Base-by-base conservation (phyloP, 345 rosid species). In the Anacardium occidentale region DNA sequence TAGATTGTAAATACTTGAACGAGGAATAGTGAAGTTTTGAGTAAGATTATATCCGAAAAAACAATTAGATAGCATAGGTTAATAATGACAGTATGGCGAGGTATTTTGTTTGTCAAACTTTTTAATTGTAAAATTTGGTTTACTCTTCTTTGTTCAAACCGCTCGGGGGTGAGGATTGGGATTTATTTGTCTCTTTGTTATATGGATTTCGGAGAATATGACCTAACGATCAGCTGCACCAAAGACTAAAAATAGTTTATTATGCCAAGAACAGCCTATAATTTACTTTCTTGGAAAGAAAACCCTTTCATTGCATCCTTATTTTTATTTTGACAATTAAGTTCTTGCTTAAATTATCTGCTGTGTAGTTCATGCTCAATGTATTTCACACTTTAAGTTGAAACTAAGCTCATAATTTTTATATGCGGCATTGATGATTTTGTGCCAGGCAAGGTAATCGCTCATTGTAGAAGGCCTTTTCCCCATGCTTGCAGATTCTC, bases 401-500 rank as follows among this genome's bases (percentile, higher is more conserved):
- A 44, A 62, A 45, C 57, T 56, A 9, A 21, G 18, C 62, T 68
- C 66, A 32, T n/a, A 21, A 45, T 40, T 32, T 25, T 22, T 56
- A 51, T 64, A 73, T 52, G 24, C 20, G 68, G 44, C 61, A 42
- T 29, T 3, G 24, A 53, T 58, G 10, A 66, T 69, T 63, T 21
- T 66, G 14, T 65, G 73, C 73, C 84, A 89, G 93, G 89, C 89
- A 66, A 80, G 91, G 79, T 91, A 89, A 71, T 86, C 93, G 26
- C 93, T 89, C 52, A 62, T 85, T 52, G 84, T 89, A 32, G 78
- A 87, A 81, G 93, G 89, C 59, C 84, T 87, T 45, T 89, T 89
- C 45, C 93, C 93, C 72, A 79, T 85, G 82, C 88, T 83, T 22
- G 91, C 89, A 2, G 91, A 86, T 75, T 84, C 91, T 63, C 81